phyloP scores from a whole-genome alignment of 352 stramenopile species.

The Pythium dissimile region DNA sequence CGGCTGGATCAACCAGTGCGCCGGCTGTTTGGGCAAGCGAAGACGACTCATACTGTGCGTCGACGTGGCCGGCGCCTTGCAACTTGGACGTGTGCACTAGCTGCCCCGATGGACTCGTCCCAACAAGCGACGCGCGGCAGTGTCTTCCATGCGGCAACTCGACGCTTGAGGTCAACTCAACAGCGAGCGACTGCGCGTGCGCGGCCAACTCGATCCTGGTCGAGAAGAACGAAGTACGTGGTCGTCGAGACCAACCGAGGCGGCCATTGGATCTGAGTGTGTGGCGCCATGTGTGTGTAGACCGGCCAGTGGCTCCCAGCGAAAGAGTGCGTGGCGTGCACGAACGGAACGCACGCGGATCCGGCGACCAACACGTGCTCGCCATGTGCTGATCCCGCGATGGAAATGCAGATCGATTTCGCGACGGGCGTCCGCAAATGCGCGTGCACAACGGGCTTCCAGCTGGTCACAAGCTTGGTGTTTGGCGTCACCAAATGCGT shows the following conservation, averaged over 20 bases:
- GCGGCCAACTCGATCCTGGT: constrained; percentile 38
- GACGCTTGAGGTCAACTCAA: constrained; percentile 37
- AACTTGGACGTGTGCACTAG: constrained; percentile 36
- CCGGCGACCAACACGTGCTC: constrained; percentile 44
- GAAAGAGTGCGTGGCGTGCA: constrained; percentile 66
- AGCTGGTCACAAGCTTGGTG: constrained; percentile 40
- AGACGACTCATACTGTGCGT: constrained; percentile 36
- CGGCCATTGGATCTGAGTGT: too few relatives aligned
- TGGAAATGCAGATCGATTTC: constrained; percentile 47
- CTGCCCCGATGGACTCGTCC: constrained; percentile 36
- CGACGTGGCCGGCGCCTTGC: constrained; percentile 65
- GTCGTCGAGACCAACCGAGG: too few relatives aligned
- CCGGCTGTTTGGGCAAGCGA: constrained; percentile 1
- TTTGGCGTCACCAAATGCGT: constrained; percentile 21
- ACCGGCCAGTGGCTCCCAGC: constrained; percentile 38
- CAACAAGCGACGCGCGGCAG: constrained; percentile 34
- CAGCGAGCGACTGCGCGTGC: constrained; percentile 49
- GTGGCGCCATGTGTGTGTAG: constrained; percentile 24
- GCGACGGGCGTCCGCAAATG: constrained; percentile 31
- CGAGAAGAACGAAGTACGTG: constrained; percentile 42
- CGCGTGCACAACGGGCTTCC: constrained; percentile 54
- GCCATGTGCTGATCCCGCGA: constrained; percentile 70
- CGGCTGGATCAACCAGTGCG: too few relatives aligned
- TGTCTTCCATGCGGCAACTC: constrained; percentile 66
- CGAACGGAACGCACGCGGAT: constrained; percentile 36